Base-by-base conservation (phyloP, 2,329 filamentous ascomycete species). In the Cladophialophora chaetospira region DNA sequence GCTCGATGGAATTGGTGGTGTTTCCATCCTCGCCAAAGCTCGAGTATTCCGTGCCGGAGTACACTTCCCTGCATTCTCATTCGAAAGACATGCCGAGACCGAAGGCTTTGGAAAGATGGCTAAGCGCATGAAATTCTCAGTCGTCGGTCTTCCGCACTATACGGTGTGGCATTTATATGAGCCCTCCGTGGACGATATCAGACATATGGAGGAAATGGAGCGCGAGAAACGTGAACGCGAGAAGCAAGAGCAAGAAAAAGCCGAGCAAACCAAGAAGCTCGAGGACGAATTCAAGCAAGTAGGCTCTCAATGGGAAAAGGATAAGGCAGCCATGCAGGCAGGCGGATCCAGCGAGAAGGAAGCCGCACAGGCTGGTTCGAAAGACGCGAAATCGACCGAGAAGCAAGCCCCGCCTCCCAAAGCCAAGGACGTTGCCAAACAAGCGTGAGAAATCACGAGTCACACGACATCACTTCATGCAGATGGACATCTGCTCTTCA, bases 81-180 rank as follows among this genome's bases (percentile, higher is more conserved):
- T 99, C 64, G 91, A 99, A 74, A 97, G 96, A 76, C 94, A 99
- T 72, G 94, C 94, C 4, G 94, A 99, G 73, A 99, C 94, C 0
- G 94, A 99, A 77, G 94, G 91, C 0, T 99, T 99, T 71, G 94
- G 94, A 75, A 99, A 99, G 92, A 99, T 99, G 94, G 90, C 94
- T 13, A 94, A 91, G 73, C 87, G 90, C 58, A 97, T 99, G 94
- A 82, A 88, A 58, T 97, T 90, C 70, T 96, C 92, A 0, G 94
- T 99, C 15, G 88, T 99, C 57, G 94, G 94, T 28, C 81, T 99
- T 44, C 94, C 94, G 5, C 94, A 99, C 71, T 99, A 99, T 73
- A 96, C 91, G 1, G 97, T 99, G 64, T 99, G 94, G 94, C 94
- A 99, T 86, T 80, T 99, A 68, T 99, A 99, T 77, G 94, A 99